Percentiles rank a stretch among this genome's conserved stretches.
Evolutionary conservation across 2,329 filamentous ascomycete species (phyloP).

Genomic region (Claviceps spartinae): DNA sequence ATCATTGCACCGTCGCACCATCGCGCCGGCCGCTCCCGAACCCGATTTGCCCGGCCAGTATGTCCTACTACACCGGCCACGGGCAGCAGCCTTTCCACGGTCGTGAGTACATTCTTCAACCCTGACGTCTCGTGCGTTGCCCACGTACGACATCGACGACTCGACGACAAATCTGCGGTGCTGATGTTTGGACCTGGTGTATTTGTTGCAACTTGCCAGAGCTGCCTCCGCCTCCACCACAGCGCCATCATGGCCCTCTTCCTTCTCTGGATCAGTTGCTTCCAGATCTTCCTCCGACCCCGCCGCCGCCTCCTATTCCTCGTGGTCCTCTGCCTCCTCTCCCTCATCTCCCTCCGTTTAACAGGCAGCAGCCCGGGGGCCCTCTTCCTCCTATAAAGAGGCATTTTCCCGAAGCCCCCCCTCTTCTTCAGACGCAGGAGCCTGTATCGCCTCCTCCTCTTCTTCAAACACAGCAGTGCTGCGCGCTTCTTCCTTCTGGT

Average conservation of each 20-base stretch:
- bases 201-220: slow-evolving; percentile 10
- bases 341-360: background rate
- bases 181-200: background rate
- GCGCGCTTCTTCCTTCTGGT: background rate
- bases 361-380: background rate
- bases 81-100: slow-evolving; percentile 16
- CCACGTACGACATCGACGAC: background rate
- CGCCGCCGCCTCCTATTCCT: slow-evolving; percentile 11
- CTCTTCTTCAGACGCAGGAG: background rate
- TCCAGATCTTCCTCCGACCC: slow-evolving; percentile 20
- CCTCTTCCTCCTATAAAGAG: background rate
- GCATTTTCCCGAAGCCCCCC: background rate
- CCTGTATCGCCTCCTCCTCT: background rate
- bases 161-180: background rate
- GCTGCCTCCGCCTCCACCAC: slow-evolving; percentile 20
- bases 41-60: slow-evolving; percentile 6
- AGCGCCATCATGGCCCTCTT: background rate
- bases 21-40: background rate
- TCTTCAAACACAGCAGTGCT: slow-evolving; percentile 7
- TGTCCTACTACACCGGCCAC: slow-evolving; percentile 22
- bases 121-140: background rate
- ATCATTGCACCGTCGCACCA: background rate
- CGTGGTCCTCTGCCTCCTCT: slow-evolving; percentile 7
- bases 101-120: slow-evolving; percentile 18
- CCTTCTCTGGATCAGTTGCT: background rate